phyloP scores from a whole-genome alignment of 169 alveolate species.

The Plasmodium relictum region DNA sequence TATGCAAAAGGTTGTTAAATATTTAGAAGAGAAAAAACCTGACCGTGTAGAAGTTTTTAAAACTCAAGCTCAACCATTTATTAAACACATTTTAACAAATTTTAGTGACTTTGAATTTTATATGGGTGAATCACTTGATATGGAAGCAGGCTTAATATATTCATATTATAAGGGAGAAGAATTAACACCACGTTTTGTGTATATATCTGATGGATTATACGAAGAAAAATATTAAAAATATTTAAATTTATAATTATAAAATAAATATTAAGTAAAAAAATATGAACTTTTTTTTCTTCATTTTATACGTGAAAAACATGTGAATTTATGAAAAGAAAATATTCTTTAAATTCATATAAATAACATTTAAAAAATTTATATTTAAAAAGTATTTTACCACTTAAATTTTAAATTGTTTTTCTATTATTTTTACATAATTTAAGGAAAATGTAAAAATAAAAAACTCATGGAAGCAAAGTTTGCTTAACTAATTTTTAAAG shows the following conservation, averaged over 20 bases:
- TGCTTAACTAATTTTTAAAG: too few relatives aligned
- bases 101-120: conserved; percentile 94
- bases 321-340: too few relatives aligned
- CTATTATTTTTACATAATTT: too few relatives aligned
- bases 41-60: conserved; percentile 93
- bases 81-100: conserved; percentile 91
- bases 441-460: too few relatives aligned
- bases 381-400: too few relatives aligned
- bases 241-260: not conserved
- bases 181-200: conserved; percentile 93
- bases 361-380: too few relatives aligned
- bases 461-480: too few relatives aligned
- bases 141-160: conserved; percentile 92
- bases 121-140: conserved; percentile 93
- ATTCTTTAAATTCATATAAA: too few relatives aligned
- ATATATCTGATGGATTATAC: conserved; percentile 92
- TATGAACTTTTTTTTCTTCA: not conserved
- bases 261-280: not conserved
- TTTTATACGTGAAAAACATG: not conserved
- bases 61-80: conserved; percentile 91
- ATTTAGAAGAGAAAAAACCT: conserved; percentile 91
- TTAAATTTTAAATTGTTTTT: too few relatives aligned
- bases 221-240: conserved; percentile 90
- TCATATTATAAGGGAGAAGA: conserved; percentile 95
- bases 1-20: conserved; percentile 90